A percentile compares a stretch with the other conserved stretches of the same genome.
phyloP scores from a whole-genome alignment of 306 rosid species.

The Sphenostylis stenocarpa region DNA sequence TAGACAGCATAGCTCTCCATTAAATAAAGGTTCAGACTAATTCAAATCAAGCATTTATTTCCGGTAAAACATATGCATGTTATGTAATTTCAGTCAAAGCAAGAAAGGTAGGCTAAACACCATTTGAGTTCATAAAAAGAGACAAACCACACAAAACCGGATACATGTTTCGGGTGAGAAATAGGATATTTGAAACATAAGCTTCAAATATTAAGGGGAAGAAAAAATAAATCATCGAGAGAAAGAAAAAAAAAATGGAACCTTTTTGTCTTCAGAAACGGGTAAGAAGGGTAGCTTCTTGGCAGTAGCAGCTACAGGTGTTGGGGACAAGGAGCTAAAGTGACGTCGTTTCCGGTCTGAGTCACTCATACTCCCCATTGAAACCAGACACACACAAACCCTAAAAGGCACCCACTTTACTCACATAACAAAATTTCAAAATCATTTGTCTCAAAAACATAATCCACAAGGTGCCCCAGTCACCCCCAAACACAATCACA shows the following conservation, averaged over 20 bases:
- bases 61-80: not conserved
- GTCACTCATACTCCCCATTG: constrained; percentile 94
- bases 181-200: constrained; percentile 22
- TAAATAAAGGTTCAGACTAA: not conserved
- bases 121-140: not conserved
- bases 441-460: not conserved
- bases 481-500: constrained; percentile 20
- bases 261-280: constrained; percentile 87
- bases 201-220: not conserved
- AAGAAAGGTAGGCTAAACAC: not conserved
- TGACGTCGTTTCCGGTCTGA: constrained; percentile 93
- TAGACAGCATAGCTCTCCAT: not conserved
- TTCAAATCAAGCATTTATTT: constrained; percentile 6
- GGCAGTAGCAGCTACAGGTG: constrained; percentile 58
- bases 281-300: constrained; percentile 77
- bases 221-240: constrained; percentile 5
- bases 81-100: constrained; percentile 5
- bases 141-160: not conserved
- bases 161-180: not conserved
- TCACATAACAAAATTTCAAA: constrained; percentile 47
- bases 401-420: constrained; percentile 45
- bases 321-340: constrained; percentile 80
- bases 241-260: constrained; percentile 14
- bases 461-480: constrained; percentile 21
- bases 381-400: constrained; percentile 56